Evolutionary conservation across 75 land plant species (phyloP).

Genomic region (Isoetes taiwanensis): DNA sequence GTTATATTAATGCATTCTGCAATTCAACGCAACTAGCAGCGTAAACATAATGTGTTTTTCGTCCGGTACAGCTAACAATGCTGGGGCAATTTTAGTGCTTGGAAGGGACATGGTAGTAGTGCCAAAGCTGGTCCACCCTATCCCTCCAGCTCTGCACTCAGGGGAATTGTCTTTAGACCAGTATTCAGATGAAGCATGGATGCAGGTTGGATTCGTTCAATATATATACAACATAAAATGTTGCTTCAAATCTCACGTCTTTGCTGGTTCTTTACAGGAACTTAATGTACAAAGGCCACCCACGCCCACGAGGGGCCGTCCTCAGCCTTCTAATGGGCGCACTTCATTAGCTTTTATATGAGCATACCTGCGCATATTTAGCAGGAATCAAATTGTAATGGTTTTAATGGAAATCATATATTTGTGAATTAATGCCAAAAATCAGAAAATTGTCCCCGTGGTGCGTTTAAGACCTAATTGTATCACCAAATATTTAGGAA

Average conservation of each 20-base stretch:
- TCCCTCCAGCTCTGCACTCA: no score
- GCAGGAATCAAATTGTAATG: no score
- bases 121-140: constrained; percentile 1
- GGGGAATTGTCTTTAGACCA: background rate
- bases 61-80: background rate
- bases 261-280: background rate
- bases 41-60: background rate
- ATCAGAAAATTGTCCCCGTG: no score
- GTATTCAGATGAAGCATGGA: background rate
- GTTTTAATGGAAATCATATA: no score
- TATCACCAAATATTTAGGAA: no score
- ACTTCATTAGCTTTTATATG: no score
- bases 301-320: constrained; percentile 3
- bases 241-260: background rate
- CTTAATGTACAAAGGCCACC: constrained; percentile 4
- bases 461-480: no score
- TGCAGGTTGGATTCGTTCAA: constrained; percentile 3
- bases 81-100: background rate
- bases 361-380: no score
- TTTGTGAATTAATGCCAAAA: no score
- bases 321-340: no score
- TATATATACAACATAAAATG: background rate
- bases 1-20: background rate
- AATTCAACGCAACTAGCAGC: background rate
- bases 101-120: background rate